Conservation (phyloP, 2,329 filamentous ascomycete species). For the Hypoxylon sp. region DNA sequence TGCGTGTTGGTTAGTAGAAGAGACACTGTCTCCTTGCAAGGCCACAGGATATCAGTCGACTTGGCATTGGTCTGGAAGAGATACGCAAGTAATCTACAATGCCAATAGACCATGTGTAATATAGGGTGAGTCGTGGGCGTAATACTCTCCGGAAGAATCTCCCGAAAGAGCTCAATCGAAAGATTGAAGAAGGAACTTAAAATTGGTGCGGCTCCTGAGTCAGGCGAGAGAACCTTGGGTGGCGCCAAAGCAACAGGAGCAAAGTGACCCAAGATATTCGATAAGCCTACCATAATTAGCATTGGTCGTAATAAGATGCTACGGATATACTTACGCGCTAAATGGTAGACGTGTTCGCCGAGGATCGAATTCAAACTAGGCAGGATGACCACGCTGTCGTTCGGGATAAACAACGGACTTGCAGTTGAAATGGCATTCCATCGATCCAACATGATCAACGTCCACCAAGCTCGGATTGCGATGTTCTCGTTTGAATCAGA, state of each 20-base stretch:
- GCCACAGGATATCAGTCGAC: conserved; percentile 71
- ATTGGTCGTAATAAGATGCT: background rate
- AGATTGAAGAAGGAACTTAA: conserved; percentile 67
- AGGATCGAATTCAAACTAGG: conserved; percentile 72
- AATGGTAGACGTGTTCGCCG: conserved; percentile 74
- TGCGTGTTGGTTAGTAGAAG: conserved; percentile 70
- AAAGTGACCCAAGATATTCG: conserved; percentile 71
- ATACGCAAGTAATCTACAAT: conserved; percentile 75
- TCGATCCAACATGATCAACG: conserved; percentile 78
- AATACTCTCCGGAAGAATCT: conserved; percentile 72
- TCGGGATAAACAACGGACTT: conserved; percentile 73
- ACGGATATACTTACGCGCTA: conserved; percentile 70
- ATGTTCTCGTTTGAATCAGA: conserved; percentile 74
- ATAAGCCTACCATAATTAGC: conserved; percentile 62
- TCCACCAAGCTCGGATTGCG: conserved; percentile 78
- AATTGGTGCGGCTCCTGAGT: conserved; percentile 59
- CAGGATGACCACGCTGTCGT: conserved; percentile 72
- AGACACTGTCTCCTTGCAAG: conserved; percentile 71
- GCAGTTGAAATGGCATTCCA: conserved; percentile 80
- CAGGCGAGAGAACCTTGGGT: conserved; percentile 60
- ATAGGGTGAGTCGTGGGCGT: conserved; percentile 68
- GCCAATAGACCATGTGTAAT: conserved; percentile 79
- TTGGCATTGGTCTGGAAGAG: conserved; percentile 71
- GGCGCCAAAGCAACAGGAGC: conserved; percentile 63
- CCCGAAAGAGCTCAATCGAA: conserved; percentile 76